Conservation (phyloP, 2,329 filamentous ascomycete genomes). For the Xenosphaeropsis pyriputrescens region DNA sequence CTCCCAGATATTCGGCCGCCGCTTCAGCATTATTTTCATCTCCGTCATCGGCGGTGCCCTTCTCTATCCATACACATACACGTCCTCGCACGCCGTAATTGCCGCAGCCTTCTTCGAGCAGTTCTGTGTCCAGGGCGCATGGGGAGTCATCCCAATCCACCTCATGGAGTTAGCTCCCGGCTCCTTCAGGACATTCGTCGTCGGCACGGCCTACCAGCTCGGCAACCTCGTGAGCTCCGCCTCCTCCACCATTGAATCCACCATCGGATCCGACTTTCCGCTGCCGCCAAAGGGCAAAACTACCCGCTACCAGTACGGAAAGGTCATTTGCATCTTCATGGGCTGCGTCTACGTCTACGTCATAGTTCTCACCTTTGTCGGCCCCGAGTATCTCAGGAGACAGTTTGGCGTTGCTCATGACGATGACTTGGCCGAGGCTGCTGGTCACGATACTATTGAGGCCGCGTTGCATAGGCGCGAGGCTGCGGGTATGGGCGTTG, state of each 20-base stretch:
- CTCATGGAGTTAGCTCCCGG: constrained; percentile 60
- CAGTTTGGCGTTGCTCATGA: constrained; percentile 31
- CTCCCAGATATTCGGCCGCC: constrained; percentile 54
- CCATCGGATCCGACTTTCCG: constrained; percentile 60
- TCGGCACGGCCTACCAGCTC: constrained; percentile 58
- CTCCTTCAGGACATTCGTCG: constrained; percentile 56
- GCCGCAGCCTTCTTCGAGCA: constrained; percentile 76
- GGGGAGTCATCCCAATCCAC: constrained; percentile 61
- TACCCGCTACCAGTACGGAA: constrained; percentile 57
- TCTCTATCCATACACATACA: constrained; percentile 72
- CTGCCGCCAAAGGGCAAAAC: constrained; percentile 38
- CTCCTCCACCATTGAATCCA: constrained; percentile 64
- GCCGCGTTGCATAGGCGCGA: constrained; percentile 7
- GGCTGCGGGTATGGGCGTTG: background rate
- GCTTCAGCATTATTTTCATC: constrained; percentile 53
- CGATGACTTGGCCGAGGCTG: constrained; percentile 26
- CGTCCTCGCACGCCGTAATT: constrained; percentile 45
- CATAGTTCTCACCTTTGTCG: constrained; percentile 44
- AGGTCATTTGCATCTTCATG: constrained; percentile 87
- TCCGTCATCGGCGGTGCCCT: constrained; percentile 56
- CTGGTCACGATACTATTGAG: constrained; percentile 18
- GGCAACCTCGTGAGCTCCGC: constrained; percentile 64
- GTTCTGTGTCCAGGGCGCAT: constrained; percentile 64
- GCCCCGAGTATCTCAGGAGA: constrained; percentile 30
- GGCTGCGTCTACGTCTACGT: constrained; percentile 58